Conservation (phyloP, 208 protist genomes). For the Balamuthia mandrillaris region DNA sequence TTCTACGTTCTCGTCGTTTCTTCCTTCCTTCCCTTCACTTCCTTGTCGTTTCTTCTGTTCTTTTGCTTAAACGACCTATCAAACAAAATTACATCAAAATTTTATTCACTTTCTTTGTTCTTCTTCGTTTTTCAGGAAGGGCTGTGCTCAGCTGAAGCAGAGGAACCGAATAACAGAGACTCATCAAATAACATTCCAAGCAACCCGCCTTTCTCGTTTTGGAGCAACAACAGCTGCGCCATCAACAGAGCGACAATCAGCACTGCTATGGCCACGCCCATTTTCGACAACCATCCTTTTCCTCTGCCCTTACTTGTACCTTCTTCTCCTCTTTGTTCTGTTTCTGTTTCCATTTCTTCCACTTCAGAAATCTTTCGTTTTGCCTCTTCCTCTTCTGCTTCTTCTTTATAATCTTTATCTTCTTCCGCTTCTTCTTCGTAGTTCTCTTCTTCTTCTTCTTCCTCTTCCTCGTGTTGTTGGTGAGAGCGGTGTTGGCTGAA, state of each 20-base stretch:
- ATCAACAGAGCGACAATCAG: too few relatives aligned
- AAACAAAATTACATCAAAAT: too few relatives aligned
- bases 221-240: background rate
- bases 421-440: background rate
- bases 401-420: background rate
- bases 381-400: background rate
- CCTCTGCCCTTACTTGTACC: too few relatives aligned
- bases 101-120: too few relatives aligned
- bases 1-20: background rate
- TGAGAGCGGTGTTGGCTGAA: too few relatives aligned
- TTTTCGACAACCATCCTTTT: too few relatives aligned
- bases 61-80: too few relatives aligned
- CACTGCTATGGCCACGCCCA: too few relatives aligned
- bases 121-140: too few relatives aligned
- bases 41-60: background rate
- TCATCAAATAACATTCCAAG: background rate
- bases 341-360: too few relatives aligned
- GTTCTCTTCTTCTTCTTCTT: background rate
- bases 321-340: too few relatives aligned
- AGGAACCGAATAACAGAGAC: background rate
- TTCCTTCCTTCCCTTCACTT: background rate
- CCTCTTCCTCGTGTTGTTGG: background rate
- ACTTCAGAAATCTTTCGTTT: background rate
- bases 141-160: too few relatives aligned
- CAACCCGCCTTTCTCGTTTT: background rate